These are phyloP conservation scores for Ceratocystis eucalypticola DNA, from an alignment of 2,329 filamentous ascomycete genomes.

Conservation along the genomic window DNA sequence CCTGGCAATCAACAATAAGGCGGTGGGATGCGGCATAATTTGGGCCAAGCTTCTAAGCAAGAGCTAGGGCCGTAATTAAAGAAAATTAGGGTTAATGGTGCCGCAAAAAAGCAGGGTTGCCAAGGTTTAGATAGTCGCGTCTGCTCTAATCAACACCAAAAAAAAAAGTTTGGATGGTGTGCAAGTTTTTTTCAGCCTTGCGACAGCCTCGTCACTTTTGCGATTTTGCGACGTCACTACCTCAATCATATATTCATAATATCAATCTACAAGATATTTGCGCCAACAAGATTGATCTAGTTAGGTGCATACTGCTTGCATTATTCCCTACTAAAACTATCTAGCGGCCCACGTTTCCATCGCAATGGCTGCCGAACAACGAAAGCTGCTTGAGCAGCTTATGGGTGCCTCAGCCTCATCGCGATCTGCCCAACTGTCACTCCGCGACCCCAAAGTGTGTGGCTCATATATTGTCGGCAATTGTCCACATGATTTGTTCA, in stretches of 20 bases:
- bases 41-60: slow-evolving; percentile 16
- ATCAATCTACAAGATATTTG: neutral
- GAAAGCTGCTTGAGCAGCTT: slow-evolving; percentile 95
- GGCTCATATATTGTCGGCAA: slow-evolving; percentile 86
- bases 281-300: neutral
- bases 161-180: slow-evolving; percentile 3
- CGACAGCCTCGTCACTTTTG: neutral
- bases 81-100: neutral
- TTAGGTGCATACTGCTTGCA: neutral
- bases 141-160: neutral
- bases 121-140: neutral
- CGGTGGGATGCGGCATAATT: slow-evolving; percentile 20
- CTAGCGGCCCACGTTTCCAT: neutral
- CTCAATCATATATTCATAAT: neutral
- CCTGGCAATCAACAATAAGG: slow-evolving; percentile 5
- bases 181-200: slow-evolving; percentile 15
- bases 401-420: slow-evolving; percentile 65
- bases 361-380: slow-evolving; percentile 87
- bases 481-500: slow-evolving; percentile 97
- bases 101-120: neutral
- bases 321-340: neutral
- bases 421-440: slow-evolving; percentile 66
- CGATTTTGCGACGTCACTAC: slow-evolving; percentile 7
- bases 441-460: slow-evolving; percentile 88
- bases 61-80: neutral